phyloP scores from a whole-genome alignment of 2,329 filamentous ascomycete species.

The Hypoxylon sp. region DNA sequence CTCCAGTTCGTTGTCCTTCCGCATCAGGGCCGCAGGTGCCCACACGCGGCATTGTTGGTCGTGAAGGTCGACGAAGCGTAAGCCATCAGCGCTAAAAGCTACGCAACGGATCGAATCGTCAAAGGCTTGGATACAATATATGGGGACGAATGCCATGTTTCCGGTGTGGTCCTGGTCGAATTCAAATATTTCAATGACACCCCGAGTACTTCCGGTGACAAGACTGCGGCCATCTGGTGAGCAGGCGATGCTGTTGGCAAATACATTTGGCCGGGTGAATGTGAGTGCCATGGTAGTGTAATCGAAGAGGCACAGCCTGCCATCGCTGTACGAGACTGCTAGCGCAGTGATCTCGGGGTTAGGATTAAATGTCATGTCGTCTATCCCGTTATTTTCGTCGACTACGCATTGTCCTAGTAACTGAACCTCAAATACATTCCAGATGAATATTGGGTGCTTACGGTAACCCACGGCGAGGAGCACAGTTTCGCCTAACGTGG shows the following conservation, averaged over 20 bases:
- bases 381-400: background rate
- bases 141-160: constrained; percentile 26
- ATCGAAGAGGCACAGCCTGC: constrained; percentile 49
- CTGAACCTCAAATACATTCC: constrained; percentile 22
- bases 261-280: constrained; percentile 32
- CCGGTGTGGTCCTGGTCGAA: constrained; percentile 41
- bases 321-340: constrained; percentile 44
- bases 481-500: too few relatives aligned
- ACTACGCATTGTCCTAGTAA: background rate
- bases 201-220: constrained; percentile 43
- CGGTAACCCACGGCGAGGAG: too few relatives aligned
- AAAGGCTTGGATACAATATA: constrained; percentile 50
- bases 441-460: constrained; percentile 40
- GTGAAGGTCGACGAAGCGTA: constrained; percentile 52
- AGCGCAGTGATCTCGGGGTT: constrained; percentile 46
- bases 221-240: constrained; percentile 48
- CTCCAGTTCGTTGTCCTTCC: too few relatives aligned
- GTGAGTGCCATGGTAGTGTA: background rate
- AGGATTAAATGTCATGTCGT: constrained; percentile 44
- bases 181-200: constrained; percentile 48
- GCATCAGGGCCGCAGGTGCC: constrained; percentile 51
- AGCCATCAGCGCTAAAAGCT: constrained; percentile 50
- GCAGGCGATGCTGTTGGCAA: constrained; percentile 47
- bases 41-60: constrained; percentile 52
- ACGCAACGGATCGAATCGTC: constrained; percentile 49